Evolutionary conservation across 2,329 filamentous ascomycete species (phyloP), one percentile per base, ranked within the genome.

Genomic region (Penicillium occitanis): DNA sequence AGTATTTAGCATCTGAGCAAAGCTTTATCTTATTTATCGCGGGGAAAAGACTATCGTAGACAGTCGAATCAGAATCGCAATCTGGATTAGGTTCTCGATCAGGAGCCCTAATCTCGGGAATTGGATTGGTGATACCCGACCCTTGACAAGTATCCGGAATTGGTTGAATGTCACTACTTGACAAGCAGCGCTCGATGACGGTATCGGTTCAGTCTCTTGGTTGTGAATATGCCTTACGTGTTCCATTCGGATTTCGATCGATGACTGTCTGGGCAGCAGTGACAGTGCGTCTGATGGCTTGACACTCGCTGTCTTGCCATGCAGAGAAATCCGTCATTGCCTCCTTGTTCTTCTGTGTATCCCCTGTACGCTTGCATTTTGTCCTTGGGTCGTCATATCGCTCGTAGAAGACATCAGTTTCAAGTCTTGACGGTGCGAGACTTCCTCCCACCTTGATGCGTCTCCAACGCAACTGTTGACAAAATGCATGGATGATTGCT

Each of bases 61-160:
- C 30, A 35, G n/a, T 35, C 10, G 8, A 5, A 35, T 55, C 51
- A 35, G 51, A 55, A 10, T 55, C 51, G n/a, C 51, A 35, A 19
- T 11, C 10, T 7, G 30, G 30, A 13, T 13, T 55, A 33, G 30
- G 51, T 55, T 30, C 17, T 35, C 30, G 30, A 35, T 55, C 51
- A 55, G 51, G 51, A 19, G 51, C 51, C 13, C 10, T 55, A 11
- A 55, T 35, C 51, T 35, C 30, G 3, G 51, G 51, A 13, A 55
- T 55, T 2, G 30, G 30, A 8, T 55, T 19, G 17, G 10, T 35
- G 17, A 35, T 10, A 5, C 30, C 51, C 2, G 51, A 35, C 2
- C 51, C 51, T 19, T 55, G 51, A 35, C 51, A 55, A 5, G 51
- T 55, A 55, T 35, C 28, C 30, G 51, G 51, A 55, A 55, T 19